Evolutionary conservation across 1,139 yeast species (phyloP).

Genomic region (Pneumocystis wakefieldiae): DNA sequence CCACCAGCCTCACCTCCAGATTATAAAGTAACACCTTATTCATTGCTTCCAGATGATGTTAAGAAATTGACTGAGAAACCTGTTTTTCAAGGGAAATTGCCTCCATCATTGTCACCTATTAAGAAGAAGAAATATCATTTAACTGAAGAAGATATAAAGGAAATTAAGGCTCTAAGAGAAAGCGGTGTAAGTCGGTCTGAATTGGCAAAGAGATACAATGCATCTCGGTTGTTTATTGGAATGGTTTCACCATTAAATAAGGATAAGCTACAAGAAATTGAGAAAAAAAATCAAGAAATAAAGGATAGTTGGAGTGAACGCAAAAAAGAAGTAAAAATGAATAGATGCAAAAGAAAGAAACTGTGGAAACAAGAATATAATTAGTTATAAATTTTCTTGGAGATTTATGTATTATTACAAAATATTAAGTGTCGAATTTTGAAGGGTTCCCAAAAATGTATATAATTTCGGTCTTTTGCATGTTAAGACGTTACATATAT

Average conservation of each 20-base stretch:
- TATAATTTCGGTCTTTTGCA: not conserved
- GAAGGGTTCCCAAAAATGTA: not conserved
- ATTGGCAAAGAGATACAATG: conserved; percentile 5
- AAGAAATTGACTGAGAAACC: not conserved
- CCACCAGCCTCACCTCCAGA: conserved; percentile 10
- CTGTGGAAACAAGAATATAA: conserved; percentile 4
- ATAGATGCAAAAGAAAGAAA: conserved; percentile 4
- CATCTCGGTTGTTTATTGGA: conserved; percentile 5
- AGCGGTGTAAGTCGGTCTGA: conserved; percentile 2
- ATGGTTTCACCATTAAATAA: conserved; percentile 6
- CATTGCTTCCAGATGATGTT: conserved; percentile 6
- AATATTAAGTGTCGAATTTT: not conserved
- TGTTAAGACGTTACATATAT: not conserved
- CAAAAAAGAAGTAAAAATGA: conserved; percentile 4
- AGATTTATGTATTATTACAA: not conserved
- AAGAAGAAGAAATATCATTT: conserved; percentile 1
- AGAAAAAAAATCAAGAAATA: conserved; percentile 1
- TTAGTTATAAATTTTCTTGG: not conserved
- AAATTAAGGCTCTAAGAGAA: not conserved
- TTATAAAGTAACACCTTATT: conserved; percentile 5
- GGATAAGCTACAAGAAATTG: not conserved
- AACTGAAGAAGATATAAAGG: conserved; percentile 3
- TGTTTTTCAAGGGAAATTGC: not conserved
- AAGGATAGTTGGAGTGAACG: conserved; percentile 7
- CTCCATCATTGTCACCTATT: conserved; percentile 5